A percentile compares a stretch with the other conserved stretches of the same genome.
phyloP scores from a whole-genome alignment of 352 stramenopile genomes.

The Pythium scleroteichum region DNA sequence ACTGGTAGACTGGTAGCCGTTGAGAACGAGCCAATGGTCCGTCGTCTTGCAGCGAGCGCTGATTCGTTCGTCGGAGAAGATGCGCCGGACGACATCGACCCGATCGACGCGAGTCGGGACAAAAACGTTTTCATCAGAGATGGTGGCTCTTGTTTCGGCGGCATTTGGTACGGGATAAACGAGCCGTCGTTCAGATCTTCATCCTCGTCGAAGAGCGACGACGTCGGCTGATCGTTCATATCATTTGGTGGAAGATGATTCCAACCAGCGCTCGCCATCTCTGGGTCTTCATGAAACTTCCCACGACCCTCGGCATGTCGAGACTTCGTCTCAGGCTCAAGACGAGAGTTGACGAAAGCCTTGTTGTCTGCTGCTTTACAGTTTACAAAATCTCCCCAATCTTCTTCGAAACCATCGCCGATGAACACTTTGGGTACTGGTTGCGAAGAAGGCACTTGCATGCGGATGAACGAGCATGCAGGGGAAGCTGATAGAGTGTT shows the following conservation, averaged over 20 bases:
- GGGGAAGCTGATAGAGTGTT: slow-evolving; percentile 31
- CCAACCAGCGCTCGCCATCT: slow-evolving; percentile 16
- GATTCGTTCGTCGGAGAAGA: too few relatives aligned
- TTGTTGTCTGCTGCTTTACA: slow-evolving; percentile 9
- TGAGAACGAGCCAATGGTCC: slow-evolving; percentile 4
- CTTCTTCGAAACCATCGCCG: slow-evolving; percentile 33
- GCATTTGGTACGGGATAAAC: slow-evolving; percentile 19
- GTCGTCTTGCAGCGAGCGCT: too few relatives aligned
- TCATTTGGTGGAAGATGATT: slow-evolving; percentile 10
- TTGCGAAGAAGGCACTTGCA: slow-evolving; percentile 19
- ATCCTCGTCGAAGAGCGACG: slow-evolving; percentile 24
- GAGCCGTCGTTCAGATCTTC: slow-evolving; percentile 23
- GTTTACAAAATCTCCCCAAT: slow-evolving; percentile 68
- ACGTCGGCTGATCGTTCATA: slow-evolving; percentile 11
- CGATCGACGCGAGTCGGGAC: slow-evolving; percentile 22
- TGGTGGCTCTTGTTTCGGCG: slow-evolving; percentile 2
- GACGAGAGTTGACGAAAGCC: slow-evolving; percentile 1
- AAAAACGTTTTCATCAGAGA: slow-evolving; percentile 28
- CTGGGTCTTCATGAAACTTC: slow-evolving; percentile 1
- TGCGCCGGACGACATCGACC: slow-evolving; percentile 4
- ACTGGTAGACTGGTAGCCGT: slow-evolving; percentile 10
- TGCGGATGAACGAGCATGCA: slow-evolving; percentile 22
- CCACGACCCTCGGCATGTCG: slow-evolving; percentile 9
- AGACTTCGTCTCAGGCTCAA: background rate
- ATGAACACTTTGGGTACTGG: slow-evolving; percentile 41